phyloP scores from a whole-genome alignment of 108 stramenopile species.

The Fistulifera pelliculosa region DNA sequence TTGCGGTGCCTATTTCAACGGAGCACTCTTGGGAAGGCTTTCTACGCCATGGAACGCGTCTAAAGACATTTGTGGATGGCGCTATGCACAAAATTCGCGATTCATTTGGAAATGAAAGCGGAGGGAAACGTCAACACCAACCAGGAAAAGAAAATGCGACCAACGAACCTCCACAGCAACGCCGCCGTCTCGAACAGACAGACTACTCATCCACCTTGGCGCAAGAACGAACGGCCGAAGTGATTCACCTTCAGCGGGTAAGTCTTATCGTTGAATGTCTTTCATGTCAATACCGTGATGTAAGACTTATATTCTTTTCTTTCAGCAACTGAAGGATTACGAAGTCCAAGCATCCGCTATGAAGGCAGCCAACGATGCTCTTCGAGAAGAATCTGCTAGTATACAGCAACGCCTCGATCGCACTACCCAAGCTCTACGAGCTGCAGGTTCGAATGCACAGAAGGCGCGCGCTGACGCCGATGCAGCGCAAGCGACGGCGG shows the following conservation, averaged over 20 bases:
- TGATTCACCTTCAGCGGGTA: slow-evolving; percentile 38
- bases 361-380: slow-evolving; percentile 27
- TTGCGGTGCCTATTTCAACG: not conserved
- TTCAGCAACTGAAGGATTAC: slow-evolving; percentile 46
- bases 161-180: slow-evolving; percentile 6
- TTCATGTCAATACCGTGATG: not conserved
- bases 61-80: slow-evolving; percentile 31
- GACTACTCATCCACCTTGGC: slow-evolving; percentile 27
- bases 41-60: slow-evolving; percentile 35
- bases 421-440: slow-evolving; percentile 40
- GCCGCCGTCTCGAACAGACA: not conserved
- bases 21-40: slow-evolving; percentile 27
- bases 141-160: slow-evolving; percentile 1
- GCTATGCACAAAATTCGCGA: slow-evolving; percentile 27
- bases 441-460: slow-evolving; percentile 42
- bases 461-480: slow-evolving; percentile 65
- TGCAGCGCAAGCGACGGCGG: slow-evolving; percentile 48
- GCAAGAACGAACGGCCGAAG: slow-evolving; percentile 35
- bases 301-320: slow-evolving; percentile 1
- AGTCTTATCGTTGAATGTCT: slow-evolving; percentile 11
- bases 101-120: not conserved
- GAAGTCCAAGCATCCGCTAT: slow-evolving; percentile 31
- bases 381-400: slow-evolving; percentile 29
- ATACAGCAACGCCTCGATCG: slow-evolving; percentile 41
- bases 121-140: not conserved